Percentiles rank a stretch among this genome's conserved stretches.
Evolutionary conservation across 345 rosid species (phyloP).

Genomic region (Clausena lansium): DNA sequence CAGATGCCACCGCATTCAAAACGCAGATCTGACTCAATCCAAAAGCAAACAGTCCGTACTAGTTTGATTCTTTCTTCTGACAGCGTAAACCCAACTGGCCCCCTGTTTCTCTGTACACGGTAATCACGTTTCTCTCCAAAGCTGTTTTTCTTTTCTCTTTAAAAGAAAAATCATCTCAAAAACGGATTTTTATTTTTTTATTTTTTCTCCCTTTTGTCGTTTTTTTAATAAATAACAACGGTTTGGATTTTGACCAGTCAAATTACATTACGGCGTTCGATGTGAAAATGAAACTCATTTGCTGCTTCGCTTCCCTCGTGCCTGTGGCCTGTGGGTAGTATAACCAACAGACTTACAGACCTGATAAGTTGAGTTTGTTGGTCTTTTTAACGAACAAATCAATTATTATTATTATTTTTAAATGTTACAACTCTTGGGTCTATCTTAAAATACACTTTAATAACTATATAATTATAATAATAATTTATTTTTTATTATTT

Average conservation of each 20-base stretch:
- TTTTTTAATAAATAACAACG: neutral
- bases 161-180: neutral
- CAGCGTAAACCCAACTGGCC: neutral
- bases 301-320: too few species aligned
- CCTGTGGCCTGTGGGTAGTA: too few species aligned
- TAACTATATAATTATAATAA: too few species aligned
- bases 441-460: too few species aligned
- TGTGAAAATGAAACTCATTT: too few species aligned
- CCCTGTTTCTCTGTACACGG: neutral
- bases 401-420: too few species aligned
- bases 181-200: neutral
- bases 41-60: neutral
- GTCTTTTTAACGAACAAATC: too few species aligned
- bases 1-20: slow-evolving; percentile 1
- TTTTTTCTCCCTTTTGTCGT: neutral
- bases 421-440: too few species aligned
- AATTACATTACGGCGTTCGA: neutral
- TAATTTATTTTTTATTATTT: too few species aligned
- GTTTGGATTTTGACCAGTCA: neutral
- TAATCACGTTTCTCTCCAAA: slow-evolving; percentile 7
- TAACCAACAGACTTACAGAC: too few species aligned
- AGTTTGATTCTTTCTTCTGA: neutral
- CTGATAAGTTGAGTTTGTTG: too few species aligned
- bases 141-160: slow-evolving; percentile 18
- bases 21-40: slow-evolving; percentile 11